phyloP scores from a whole-genome alignment of 2,329 filamentous ascomycete genomes.

The Xylaria sp. region DNA sequence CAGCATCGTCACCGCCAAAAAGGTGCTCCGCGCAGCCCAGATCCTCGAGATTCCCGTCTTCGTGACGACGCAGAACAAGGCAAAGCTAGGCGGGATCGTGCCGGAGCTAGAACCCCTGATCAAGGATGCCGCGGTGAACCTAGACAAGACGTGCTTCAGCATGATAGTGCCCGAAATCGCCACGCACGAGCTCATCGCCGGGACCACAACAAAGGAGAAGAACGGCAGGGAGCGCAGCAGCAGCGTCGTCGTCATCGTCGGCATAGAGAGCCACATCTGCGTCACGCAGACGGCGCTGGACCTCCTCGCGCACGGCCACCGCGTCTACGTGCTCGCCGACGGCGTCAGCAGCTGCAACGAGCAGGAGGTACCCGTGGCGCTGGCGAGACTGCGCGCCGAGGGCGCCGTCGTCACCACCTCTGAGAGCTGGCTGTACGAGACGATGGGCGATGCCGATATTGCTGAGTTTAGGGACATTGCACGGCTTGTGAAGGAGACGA shows the following conservation, averaged over 20 bases:
- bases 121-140: conserved; percentile 63
- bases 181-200: conserved; percentile 45
- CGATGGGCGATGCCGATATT: conserved; percentile 82
- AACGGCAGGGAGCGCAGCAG: conserved; percentile 15
- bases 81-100: conserved; percentile 83
- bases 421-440: conserved; percentile 91
- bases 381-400: conserved; percentile 78
- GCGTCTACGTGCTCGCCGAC: conserved; percentile 88
- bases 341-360: conserved; percentile 88
- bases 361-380: conserved; percentile 82
- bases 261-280: conserved; percentile 95
- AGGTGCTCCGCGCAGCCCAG: conserved; percentile 73
- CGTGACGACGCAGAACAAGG: conserved; percentile 85
- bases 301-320: conserved; percentile 74
- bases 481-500: conserved; percentile 80
- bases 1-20: conserved; percentile 74
- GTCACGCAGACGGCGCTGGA: conserved; percentile 92
- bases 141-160: conserved; percentile 90
- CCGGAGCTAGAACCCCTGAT: conserved; percentile 72
- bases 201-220: neutral
- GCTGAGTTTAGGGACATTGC: conserved; percentile 79
- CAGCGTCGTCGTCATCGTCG: conserved; percentile 75
- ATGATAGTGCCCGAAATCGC: conserved; percentile 80
- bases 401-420: conserved; percentile 85
- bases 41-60: conserved; percentile 81